Conservation (phyloP, 805 yeast genomes). For the Yamadazyma sp. region DNA sequence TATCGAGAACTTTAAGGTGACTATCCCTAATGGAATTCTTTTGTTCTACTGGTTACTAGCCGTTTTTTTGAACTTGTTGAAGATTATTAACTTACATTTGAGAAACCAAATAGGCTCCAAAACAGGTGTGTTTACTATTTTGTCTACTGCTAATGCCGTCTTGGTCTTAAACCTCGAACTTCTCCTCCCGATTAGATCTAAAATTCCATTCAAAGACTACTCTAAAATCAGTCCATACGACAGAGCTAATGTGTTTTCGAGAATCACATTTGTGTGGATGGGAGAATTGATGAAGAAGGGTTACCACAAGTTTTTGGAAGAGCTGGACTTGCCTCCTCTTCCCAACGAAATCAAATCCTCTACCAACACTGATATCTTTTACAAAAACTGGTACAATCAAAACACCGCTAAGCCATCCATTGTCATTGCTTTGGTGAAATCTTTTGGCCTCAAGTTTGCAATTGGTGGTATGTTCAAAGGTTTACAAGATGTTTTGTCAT, state of each 20-base stretch:
- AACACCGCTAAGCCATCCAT: conserved; percentile 48
- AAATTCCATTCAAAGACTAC: conserved; percentile 21
- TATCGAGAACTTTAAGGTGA: conserved; percentile 66
- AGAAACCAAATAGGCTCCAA: conserved; percentile 27
- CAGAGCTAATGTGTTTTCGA: conserved; percentile 68
- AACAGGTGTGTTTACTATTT: conserved; percentile 25
- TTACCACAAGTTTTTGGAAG: conserved; percentile 53
- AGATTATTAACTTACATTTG: conserved; percentile 40
- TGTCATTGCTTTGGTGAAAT: conserved; percentile 56
- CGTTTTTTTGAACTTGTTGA: conserved; percentile 46
- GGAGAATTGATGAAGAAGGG: conserved; percentile 79
- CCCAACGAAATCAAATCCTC: conserved; percentile 66
- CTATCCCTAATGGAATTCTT: conserved; percentile 64
- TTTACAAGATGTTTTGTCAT: conserved; percentile 71
- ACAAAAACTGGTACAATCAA: conserved; percentile 61
- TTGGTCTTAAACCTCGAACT: conserved; percentile 46
- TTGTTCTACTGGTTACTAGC: conserved; percentile 75
- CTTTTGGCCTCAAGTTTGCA: conserved; percentile 73
- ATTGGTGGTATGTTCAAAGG: conserved; percentile 73
- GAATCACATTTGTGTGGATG: conserved; percentile 90
- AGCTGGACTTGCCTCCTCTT: conserved; percentile 73
- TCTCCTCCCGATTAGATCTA: conserved; percentile 33
- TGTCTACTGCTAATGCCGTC: conserved; percentile 39
- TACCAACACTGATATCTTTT: conserved; percentile 49
- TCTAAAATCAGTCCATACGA: conserved; percentile 44